Evolutionary conservation across 2,329 filamentous ascomycete species (phyloP).

Genomic region (Scytalidium sp.): DNA sequence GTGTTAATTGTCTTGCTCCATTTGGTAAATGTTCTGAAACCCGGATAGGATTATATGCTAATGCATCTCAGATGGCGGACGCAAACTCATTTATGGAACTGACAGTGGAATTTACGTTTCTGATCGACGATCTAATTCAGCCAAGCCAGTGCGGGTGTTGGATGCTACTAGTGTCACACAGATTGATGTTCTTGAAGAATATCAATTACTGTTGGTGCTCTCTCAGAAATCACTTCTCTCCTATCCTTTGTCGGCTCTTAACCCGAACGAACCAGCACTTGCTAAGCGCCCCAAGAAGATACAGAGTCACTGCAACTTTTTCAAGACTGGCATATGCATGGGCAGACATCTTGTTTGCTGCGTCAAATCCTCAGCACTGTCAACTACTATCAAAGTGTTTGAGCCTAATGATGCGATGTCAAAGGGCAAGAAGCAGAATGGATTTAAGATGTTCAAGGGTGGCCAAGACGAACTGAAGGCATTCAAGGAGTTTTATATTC

Average conservation of each 20-base stretch:
- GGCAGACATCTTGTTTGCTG: constrained; percentile 93
- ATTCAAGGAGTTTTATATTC: constrained; percentile 99
- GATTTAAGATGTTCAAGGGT: constrained; percentile 92
- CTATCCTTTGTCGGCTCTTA: constrained; percentile 82
- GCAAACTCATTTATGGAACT: constrained; percentile 91
- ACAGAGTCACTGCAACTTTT: constrained; percentile 95
- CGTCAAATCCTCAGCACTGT: constrained; percentile 90
- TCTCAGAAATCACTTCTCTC: constrained; percentile 92
- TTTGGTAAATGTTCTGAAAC: constrained; percentile 59
- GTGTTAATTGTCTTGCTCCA: constrained; percentile 92
- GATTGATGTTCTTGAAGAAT: constrained; percentile 94
- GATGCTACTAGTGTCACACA: constrained; percentile 88
- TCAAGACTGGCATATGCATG: constrained; percentile 94
- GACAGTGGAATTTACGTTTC: constrained; percentile 91
- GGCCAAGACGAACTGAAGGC: constrained; percentile 94
- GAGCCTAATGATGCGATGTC: constrained; percentile 94
- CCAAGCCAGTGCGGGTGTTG: constrained; percentile 76
- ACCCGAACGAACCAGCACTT: constrained; percentile 75
- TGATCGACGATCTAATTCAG: constrained; percentile 74
- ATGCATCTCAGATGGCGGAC: constrained; percentile 70
- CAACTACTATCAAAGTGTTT: constrained; percentile 98
- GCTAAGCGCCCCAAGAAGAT: constrained; percentile 93
- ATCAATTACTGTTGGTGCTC: constrained; percentile 84
- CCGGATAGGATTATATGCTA: constrained; percentile 17
- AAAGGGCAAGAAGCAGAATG: constrained; percentile 93